Percentiles rank a stretch among this genome's conserved stretches.
Conservation (phyloP, 805 yeast genomes). For the Danielia oregonensis region DNA sequence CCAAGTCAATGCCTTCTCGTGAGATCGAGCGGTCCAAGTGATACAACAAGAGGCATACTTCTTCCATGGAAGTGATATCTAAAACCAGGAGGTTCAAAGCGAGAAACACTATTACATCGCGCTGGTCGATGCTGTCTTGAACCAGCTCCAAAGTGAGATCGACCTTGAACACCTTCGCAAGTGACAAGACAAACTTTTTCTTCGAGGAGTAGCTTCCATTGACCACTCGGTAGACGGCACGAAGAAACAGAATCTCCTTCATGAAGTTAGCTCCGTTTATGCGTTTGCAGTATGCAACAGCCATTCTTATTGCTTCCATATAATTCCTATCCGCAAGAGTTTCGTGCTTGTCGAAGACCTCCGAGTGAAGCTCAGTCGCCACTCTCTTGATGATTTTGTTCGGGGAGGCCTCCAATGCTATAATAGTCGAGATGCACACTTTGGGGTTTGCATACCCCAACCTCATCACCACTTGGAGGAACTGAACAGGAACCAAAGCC, state of each 20-base stretch:
- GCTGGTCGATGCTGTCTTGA: constrained; percentile 12
- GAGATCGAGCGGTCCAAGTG: constrained; percentile 42
- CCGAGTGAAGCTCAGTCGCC: constrained; percentile 52
- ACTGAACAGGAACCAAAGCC: constrained; percentile 50
- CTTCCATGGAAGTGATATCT: constrained; percentile 46
- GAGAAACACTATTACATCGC: constrained; percentile 23
- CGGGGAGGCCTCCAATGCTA: constrained; percentile 63
- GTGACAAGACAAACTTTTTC: constrained; percentile 38
- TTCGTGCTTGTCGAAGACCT: constrained; percentile 63
- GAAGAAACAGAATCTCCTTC: constrained; percentile 32
- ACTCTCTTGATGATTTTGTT: constrained; percentile 38
- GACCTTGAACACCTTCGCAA: constrained; percentile 16
- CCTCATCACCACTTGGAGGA: constrained; percentile 52
- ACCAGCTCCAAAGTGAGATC: constrained; percentile 6
- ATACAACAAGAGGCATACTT: constrained; percentile 42
- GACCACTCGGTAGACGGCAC: constrained; percentile 40
- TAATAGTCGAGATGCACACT: constrained; percentile 59
- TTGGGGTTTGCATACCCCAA: constrained; percentile 78
- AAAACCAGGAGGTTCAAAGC: constrained; percentile 35
- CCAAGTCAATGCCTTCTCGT: constrained; percentile 38
- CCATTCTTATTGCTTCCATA: constrained; percentile 56
- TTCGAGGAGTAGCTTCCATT: constrained; percentile 33
- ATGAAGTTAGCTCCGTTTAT: constrained; percentile 14
- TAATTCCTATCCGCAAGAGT: constrained; percentile 66
- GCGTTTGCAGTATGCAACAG: constrained; percentile 42